Conservation (phyloP, 441 rosid genomes). For the Eruca vesicaria region DNA sequence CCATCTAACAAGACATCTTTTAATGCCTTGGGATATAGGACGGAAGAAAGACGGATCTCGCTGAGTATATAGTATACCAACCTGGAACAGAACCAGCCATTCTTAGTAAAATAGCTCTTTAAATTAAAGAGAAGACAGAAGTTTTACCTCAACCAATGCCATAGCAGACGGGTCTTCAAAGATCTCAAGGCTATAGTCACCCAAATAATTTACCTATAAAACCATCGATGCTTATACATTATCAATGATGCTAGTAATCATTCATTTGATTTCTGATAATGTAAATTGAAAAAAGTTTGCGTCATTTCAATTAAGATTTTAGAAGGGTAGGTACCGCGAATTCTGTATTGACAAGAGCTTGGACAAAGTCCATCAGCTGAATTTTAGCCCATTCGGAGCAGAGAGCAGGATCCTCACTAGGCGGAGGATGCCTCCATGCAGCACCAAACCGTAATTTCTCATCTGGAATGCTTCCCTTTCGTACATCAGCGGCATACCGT, state of each 20-base stretch:
- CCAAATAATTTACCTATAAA: slow-evolving; percentile 76
- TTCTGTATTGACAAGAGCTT: slow-evolving; percentile 67
- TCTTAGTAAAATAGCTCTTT: not conserved
- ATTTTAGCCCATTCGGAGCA: slow-evolving; percentile 79
- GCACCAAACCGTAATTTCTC: slow-evolving; percentile 81
- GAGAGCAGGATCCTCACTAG: slow-evolving; percentile 39
- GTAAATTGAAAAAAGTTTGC: not conserved
- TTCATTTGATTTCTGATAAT: not conserved
- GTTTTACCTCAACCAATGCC: slow-evolving; percentile 78
- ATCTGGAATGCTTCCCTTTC: slow-evolving; percentile 56
- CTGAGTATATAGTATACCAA: slow-evolving; percentile 86
- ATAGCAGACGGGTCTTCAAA: slow-evolving; percentile 86
- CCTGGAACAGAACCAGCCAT: slow-evolving; percentile 42
- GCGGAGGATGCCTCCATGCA: slow-evolving; percentile 95
- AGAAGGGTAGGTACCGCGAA: slow-evolving; percentile 61
- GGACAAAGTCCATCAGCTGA: slow-evolving; percentile 92
- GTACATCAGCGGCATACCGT: slow-evolving; percentile 72
- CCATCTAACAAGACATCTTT: slow-evolving; percentile 97
- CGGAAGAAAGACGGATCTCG: slow-evolving; percentile 92
- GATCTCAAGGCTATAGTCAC: slow-evolving; percentile 85
- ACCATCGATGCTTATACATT: not conserved
- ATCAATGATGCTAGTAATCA: not conserved
- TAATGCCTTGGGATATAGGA: slow-evolving; percentile 80
- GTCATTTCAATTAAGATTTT: not conserved
- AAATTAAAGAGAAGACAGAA: not conserved